Percentiles rank a stretch among this genome's conserved stretches.
These are phyloP conservation scores for Epicoccum nigrum DNA, from an alignment of 2,329 filamentous ascomycete genomes.

Conservation along the genomic window DNA sequence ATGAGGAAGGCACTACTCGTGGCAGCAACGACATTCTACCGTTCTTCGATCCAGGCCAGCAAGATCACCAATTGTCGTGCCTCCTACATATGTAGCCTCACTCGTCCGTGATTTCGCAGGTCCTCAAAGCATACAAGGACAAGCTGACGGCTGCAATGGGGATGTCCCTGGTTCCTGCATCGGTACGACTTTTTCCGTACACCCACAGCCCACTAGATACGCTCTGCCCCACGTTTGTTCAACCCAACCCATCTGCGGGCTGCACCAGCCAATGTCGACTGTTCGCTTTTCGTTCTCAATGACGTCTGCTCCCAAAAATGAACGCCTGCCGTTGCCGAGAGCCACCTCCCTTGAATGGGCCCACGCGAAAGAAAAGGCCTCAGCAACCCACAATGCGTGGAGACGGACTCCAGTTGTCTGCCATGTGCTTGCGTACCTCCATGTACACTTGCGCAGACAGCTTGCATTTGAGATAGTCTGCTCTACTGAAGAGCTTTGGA, in stretches of 20 bases:
- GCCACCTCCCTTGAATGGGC: background rate
- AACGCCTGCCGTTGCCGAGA: slow-evolving; percentile 3
- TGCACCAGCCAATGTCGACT: slow-evolving; percentile 8
- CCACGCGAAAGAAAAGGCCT: slow-evolving; percentile 5
- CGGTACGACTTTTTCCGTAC: slow-evolving; percentile 20
- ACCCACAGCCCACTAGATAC: slow-evolving; percentile 18
- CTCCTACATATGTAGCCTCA: too few relatives aligned
- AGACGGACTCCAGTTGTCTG: slow-evolving; percentile 6
- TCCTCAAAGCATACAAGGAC: slow-evolving; percentile 14
- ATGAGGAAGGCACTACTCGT: slow-evolving; percentile 3
- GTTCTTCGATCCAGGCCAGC: background rate
- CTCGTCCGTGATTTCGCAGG: background rate
- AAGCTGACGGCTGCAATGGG: background rate
- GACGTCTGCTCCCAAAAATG: slow-evolving; percentile 6
- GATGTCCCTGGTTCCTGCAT: slow-evolving; percentile 23
- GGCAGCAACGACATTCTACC: slow-evolving; percentile 1
- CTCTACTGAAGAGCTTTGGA: slow-evolving; percentile 2
- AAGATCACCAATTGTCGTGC: background rate
- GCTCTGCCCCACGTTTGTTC: slow-evolving; percentile 20
- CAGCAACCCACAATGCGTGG: slow-evolving; percentile 12
- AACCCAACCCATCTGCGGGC: slow-evolving; percentile 5
- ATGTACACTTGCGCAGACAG: slow-evolving; percentile 9
- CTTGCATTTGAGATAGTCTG: background rate
- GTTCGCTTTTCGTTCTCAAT: slow-evolving; percentile 5
- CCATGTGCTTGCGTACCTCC: slow-evolving; percentile 19